Evolutionary conservation across 192 early-diverging fungal species (phyloP), one percentile per base, ranked within the genome.

Genomic region (Coemansia brasiliensis): DNA sequence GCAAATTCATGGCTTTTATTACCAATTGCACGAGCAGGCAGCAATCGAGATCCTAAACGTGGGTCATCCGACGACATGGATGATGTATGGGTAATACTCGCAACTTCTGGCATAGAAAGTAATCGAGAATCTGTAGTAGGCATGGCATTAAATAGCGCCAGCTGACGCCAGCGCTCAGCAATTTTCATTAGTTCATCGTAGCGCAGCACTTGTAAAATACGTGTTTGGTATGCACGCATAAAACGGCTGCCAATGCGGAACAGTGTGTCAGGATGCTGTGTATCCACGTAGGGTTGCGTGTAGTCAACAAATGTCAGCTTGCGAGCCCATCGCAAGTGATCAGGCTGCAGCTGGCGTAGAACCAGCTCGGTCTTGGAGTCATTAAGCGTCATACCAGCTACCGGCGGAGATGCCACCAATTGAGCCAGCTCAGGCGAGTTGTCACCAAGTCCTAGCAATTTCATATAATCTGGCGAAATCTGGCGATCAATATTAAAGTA

Each of bases 181-280:
- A 79, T 69, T 27, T 61, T 61, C 76, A 79, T 79, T 21, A 79
- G 61, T 61, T 79, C 76, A 39, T 79, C 76, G 22, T 79, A 79
- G 55, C 76, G 76, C 27, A 79, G 50, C 2, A 79, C 76, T 27
- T 79, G 66, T 48, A 39, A 45, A 11, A 79, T 65, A 16, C 70
- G 52, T 32, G 57, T 51, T 57, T 79, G 76, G 52, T 79, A 79
- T 4, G 76, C 65, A 18, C 76, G 76, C 66, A 79, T 58, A 6
- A 69, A 66, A 16, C 76, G 69, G 39, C 65, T 69, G 43, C 76
- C 76, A 9, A 79, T 65, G 62, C 66, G 76, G 63, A 79, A 79
- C 61, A 79, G 59, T 39, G 70, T 66, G 43, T 79, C 76, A 3
- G 76, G 76, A 26, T 79, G 76, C 22, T 62, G 56, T 13, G 76